Percentiles rank a stretch among this genome's conserved stretches.
Evolutionary conservation across 1,139 yeast species (phyloP).

Genomic region (Geotrichum restrictum): DNA sequence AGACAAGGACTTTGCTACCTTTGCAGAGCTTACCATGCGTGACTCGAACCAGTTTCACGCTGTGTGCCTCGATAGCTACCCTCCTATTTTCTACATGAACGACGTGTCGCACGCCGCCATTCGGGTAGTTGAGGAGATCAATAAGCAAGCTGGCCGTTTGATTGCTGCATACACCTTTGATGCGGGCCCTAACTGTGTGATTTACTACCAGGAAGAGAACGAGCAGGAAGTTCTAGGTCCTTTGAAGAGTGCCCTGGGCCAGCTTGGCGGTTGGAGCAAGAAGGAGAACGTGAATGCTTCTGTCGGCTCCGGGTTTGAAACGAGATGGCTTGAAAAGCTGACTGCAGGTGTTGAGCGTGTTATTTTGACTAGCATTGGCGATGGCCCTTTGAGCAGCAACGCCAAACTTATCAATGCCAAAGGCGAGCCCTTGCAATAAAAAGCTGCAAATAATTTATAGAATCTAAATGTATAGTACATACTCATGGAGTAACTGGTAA

Average conservation of each 20-base stretch:
- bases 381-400: slow-evolving; percentile 54
- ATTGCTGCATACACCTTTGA: slow-evolving; percentile 96
- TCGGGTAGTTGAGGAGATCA: slow-evolving; percentile 73
- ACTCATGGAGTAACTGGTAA: too few relatives aligned
- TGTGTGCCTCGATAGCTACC: slow-evolving; percentile 88
- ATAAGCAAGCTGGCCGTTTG: slow-evolving; percentile 54
- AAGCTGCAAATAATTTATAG: too few relatives aligned
- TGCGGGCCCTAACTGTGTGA: slow-evolving; percentile 98
- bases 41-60: slow-evolving; percentile 98
- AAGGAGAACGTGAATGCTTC: slow-evolving; percentile 38
- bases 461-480: too few relatives aligned
- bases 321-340: slow-evolving; percentile 50
- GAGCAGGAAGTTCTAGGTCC: slow-evolving; percentile 55
- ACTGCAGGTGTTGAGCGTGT: slow-evolving; percentile 71
- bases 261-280: slow-evolving; percentile 70
- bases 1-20: slow-evolving; percentile 65
- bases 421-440: slow-evolving; percentile 15
- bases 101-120: slow-evolving; percentile 91
- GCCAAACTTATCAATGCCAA: slow-evolving; percentile 15
- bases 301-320: slow-evolving; percentile 39
- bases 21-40: slow-evolving; percentile 88
- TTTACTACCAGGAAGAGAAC: slow-evolving; percentile 74
- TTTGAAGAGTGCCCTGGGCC: slow-evolving; percentile 43
- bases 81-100: slow-evolving; percentile 92
- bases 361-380: slow-evolving; percentile 80